Evolutionary conservation across 148 eudicot genomes (phyloP).

Genomic region (Nyssa sinensis): DNA sequence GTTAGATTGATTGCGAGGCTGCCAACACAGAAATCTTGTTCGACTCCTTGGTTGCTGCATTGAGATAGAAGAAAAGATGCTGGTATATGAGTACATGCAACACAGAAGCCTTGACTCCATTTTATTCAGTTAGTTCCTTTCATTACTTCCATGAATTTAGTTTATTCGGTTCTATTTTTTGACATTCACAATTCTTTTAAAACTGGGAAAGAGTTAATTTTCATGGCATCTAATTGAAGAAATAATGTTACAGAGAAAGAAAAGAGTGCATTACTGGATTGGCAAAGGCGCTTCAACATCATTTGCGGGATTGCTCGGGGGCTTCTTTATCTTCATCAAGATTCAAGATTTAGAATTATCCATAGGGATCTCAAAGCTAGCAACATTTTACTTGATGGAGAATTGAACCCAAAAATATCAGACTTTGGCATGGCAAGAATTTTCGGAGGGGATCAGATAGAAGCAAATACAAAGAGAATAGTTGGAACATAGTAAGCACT

Average conservation of each 20-base stretch:
- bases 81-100: slow-evolving; percentile 68
- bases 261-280: slow-evolving; percentile 39
- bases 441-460: slow-evolving; percentile 67
- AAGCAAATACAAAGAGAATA: slow-evolving; percentile 60
- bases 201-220: background rate
- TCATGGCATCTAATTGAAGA: background rate
- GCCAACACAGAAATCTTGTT: slow-evolving; percentile 84
- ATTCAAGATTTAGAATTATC: slow-evolving; percentile 67
- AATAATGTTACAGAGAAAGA: slow-evolving; percentile 36
- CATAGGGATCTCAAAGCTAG: slow-evolving; percentile 81
- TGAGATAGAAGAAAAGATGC: slow-evolving; percentile 66
- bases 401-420: slow-evolving; percentile 74
- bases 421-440: slow-evolving; percentile 90
- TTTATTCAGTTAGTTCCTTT: slow-evolving; percentile 44
- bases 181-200: background rate
- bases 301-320: slow-evolving; percentile 68
- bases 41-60: slow-evolving; percentile 78
- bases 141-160: background rate
- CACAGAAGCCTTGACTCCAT: slow-evolving; percentile 65
- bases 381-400: slow-evolving; percentile 63
- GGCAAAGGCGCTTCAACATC: slow-evolving; percentile 66
- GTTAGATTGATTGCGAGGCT: slow-evolving; percentile 67
- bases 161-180: background rate
- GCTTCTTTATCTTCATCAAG: slow-evolving; percentile 78
- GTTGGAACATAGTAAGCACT: slow-evolving; percentile 77